Evolutionary conservation across 495 filamentous ascomycete genomes (phyloP).

Genomic region (Pseudomonodictys pantanalensis): DNA sequence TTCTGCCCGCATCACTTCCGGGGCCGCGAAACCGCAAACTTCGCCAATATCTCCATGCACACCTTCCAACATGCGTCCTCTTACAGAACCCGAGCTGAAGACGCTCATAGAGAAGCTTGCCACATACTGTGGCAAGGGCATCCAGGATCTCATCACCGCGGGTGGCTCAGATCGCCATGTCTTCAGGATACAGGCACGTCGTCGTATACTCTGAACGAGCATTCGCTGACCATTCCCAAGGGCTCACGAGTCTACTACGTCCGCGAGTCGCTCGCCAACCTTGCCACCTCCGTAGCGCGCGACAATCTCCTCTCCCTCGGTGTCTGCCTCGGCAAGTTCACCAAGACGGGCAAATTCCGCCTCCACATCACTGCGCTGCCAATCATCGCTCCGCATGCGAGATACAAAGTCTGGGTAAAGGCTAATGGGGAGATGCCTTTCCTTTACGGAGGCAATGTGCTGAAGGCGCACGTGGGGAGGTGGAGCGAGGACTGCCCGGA

Average conservation of each 20-base stretch:
- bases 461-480: slow-evolving; percentile 88
- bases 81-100: slow-evolving; percentile 62
- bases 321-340: slow-evolving; percentile 62
- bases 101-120: slow-evolving; percentile 78
- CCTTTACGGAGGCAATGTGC: slow-evolving; percentile 82
- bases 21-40: not conserved
- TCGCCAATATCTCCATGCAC: slow-evolving; percentile 27
- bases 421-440: slow-evolving; percentile 94
- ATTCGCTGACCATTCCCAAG: slow-evolving; percentile 1
- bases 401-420: slow-evolving; percentile 95
- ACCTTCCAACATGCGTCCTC: slow-evolving; percentile 59
- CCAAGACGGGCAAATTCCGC: slow-evolving; percentile 87
- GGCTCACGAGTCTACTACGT: slow-evolving; percentile 79
- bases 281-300: slow-evolving; percentile 79
- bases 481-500: slow-evolving; percentile 84
- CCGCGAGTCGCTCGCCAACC: slow-evolving; percentile 77
- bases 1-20: not conserved
- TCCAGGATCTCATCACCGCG: slow-evolving; percentile 72
- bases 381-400: slow-evolving; percentile 79
- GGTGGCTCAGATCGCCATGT: slow-evolving; percentile 68
- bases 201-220: not conserved
- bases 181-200: slow-evolving; percentile 55
- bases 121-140: slow-evolving; percentile 72
- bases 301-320: slow-evolving; percentile 79
- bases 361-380: slow-evolving; percentile 81